Evolutionary conservation across 441 rosid genomes (phyloP).

Genomic region (Adansonia rubrostipa): DNA sequence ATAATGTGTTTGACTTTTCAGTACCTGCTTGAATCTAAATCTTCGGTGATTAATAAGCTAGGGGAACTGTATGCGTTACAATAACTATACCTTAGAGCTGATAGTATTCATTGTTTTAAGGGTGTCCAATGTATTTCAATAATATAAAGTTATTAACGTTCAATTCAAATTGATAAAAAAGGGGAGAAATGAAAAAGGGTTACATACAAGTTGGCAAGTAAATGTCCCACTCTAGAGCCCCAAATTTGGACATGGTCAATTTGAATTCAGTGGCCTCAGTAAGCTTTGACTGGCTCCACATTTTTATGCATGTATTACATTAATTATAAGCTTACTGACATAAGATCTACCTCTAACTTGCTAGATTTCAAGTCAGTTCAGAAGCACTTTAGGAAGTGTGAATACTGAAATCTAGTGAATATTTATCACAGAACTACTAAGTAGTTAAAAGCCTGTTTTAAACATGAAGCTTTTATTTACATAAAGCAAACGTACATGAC

Average conservation of each 20-base stretch:
- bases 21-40: background rate
- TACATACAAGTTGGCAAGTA: background rate
- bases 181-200: background rate
- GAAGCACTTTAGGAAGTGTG: background rate
- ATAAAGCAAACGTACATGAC: constrained; percentile 27
- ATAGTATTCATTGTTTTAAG: background rate
- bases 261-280: background rate
- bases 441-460: background rate
- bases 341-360: background rate
- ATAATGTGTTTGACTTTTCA: background rate
- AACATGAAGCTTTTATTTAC: constrained; percentile 19
- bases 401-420: background rate
- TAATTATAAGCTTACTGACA: background rate
- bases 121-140: background rate
- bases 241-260: background rate
- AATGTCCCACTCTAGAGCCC: background rate
- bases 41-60: background rate
- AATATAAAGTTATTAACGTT: background rate
- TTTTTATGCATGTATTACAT: background rate
- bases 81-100: background rate
- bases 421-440: background rate
- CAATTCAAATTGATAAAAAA: background rate
- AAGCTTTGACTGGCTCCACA: background rate
- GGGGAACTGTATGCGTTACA: background rate
- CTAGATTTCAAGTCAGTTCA: background rate